Percentiles rank a stretch among this genome's conserved stretches.
Evolutionary conservation across 1,139 yeast genomes (phyloP).

Genomic region (Hanseniaspora uvarum): DNA sequence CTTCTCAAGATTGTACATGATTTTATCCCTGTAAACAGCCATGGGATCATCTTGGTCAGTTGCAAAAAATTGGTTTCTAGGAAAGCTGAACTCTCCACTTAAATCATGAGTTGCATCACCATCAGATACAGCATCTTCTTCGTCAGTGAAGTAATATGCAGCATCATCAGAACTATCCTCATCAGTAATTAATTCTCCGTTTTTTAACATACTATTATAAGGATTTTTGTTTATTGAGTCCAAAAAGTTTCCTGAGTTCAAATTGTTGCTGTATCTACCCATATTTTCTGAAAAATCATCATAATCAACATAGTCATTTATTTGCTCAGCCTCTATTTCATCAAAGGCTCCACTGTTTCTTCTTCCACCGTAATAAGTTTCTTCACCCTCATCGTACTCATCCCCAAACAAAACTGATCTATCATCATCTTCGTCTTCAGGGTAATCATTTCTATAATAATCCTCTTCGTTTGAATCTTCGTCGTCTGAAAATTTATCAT

Average conservation of each 20-base stretch:
- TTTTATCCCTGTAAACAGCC: conserved; percentile 53
- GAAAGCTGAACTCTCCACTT: conserved; percentile 27
- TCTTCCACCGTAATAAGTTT: conserved; percentile 13
- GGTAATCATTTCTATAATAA: conserved; percentile 85
- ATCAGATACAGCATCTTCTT: conserved; percentile 31
- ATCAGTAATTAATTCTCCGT: conserved; percentile 1
- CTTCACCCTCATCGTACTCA: conserved; percentile 22
- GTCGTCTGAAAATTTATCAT: conserved; percentile 39
- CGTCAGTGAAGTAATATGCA: conserved; percentile 24
- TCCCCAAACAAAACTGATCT: conserved; percentile 33
- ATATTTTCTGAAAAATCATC: conserved; percentile 25
- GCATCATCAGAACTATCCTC: conserved; percentile 23
- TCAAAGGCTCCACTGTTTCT: conserved; percentile 11
- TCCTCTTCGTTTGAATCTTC: conserved; percentile 86
- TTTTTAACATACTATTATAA: background rate
- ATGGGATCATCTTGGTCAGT: conserved; percentile 48
- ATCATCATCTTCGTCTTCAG: conserved; percentile 75
- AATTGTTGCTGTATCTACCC: conserved; percentile 2
- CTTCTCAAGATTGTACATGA: conserved; percentile 46
- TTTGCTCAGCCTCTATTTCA: conserved; percentile 19
- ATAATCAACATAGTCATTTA: conserved; percentile 20
- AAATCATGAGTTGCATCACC: conserved; percentile 27
- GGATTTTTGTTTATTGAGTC: conserved; percentile 2
- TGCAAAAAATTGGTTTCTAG: conserved; percentile 43
- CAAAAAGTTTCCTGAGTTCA: conserved; percentile 12